phyloP scores from a whole-genome alignment of 352 stramenopile genomes.

The Phytophthora multivora region DNA sequence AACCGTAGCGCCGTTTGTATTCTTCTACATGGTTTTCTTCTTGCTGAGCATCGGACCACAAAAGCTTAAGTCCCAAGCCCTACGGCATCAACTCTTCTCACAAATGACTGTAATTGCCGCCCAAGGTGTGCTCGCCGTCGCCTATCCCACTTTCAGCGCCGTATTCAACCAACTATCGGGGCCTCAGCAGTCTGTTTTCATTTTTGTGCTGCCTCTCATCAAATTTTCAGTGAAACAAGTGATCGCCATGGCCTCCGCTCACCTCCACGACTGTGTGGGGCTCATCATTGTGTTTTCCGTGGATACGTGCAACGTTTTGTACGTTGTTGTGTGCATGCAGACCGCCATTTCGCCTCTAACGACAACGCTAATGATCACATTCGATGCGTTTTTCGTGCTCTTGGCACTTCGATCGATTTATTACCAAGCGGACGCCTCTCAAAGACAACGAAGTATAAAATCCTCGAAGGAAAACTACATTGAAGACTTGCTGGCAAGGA shows the following conservation, averaged over 20 bases:
- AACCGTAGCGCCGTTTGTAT: constrained; percentile 12
- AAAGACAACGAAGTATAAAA: too few species aligned
- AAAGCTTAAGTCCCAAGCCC: neutral
- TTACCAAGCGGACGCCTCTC: neutral
- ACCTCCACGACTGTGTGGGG: constrained; percentile 32
- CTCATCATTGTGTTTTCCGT: constrained; percentile 32
- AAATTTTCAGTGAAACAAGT: constrained; percentile 34
- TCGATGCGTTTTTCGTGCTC: constrained; percentile 19
- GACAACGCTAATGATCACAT: constrained; percentile 12
- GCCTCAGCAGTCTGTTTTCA: constrained; percentile 14
- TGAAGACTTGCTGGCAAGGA: too few species aligned
- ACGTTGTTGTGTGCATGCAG: constrained; percentile 35
- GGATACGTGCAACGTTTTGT: constrained; percentile 42
- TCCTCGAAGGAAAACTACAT: too few species aligned
- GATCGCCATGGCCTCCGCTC: constrained; percentile 4
- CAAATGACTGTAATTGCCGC: constrained; percentile 12
- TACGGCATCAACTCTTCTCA: constrained; percentile 5
- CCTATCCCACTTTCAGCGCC: constrained; percentile 24
- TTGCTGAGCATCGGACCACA: constrained; percentile 13
- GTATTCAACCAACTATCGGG: constrained; percentile 25
- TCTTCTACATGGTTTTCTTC: constrained; percentile 24
- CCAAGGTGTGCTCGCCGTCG: constrained; percentile 13
- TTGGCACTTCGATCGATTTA: constrained; percentile 19
- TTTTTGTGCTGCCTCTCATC: constrained; percentile 17
- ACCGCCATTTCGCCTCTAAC: constrained; percentile 23